Percentiles rank a stretch among this genome's conserved stretches.
phyloP scores from a whole-genome alignment of 1,284 basidiomycete species.

The Cutaneotrichosporon cyanovorans region DNA sequence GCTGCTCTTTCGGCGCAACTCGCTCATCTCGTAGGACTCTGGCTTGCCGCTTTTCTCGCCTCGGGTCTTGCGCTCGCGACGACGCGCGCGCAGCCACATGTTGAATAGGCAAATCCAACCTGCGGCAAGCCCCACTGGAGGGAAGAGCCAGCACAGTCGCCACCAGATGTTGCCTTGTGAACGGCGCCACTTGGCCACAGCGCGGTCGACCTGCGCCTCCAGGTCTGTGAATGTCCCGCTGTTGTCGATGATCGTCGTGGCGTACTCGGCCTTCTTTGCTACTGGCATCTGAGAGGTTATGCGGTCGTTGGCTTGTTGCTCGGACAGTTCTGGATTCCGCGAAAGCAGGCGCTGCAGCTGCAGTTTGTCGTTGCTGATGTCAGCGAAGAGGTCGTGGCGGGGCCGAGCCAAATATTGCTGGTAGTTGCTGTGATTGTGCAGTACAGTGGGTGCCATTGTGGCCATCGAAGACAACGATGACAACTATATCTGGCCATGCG shows the following conservation, averaged over 20 bases:
- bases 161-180: constrained; percentile 58
- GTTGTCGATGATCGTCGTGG: constrained; percentile 84
- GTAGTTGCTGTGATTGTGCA: too few species aligned
- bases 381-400: constrained; percentile 51
- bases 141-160: constrained; percentile 70
- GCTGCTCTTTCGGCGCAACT: constrained; percentile 9
- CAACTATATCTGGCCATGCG: too few species aligned
- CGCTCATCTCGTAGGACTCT: constrained; percentile 31
- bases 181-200: constrained; percentile 56
- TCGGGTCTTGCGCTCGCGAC: constrained; percentile 21
- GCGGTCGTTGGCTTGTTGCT: constrained; percentile 57
- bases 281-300: constrained; percentile 77
- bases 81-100: constrained; percentile 14
- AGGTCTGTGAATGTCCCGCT: constrained; percentile 66
- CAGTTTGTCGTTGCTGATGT: constrained; percentile 51
- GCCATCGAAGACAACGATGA: too few species aligned
- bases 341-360: constrained; percentile 72
- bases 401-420: too few species aligned
- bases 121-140: constrained; percentile 57
- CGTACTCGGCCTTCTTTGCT: constrained; percentile 68
- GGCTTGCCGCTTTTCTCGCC: constrained; percentile 25
- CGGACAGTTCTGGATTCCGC: constrained; percentile 53
- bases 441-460: too few species aligned
- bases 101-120: constrained; percentile 25
- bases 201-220: constrained; percentile 58